These are phyloP conservation scores for Yarrowia keelungensis DNA, from an alignment of 805 yeast genomes.

Conservation along the genomic window DNA sequence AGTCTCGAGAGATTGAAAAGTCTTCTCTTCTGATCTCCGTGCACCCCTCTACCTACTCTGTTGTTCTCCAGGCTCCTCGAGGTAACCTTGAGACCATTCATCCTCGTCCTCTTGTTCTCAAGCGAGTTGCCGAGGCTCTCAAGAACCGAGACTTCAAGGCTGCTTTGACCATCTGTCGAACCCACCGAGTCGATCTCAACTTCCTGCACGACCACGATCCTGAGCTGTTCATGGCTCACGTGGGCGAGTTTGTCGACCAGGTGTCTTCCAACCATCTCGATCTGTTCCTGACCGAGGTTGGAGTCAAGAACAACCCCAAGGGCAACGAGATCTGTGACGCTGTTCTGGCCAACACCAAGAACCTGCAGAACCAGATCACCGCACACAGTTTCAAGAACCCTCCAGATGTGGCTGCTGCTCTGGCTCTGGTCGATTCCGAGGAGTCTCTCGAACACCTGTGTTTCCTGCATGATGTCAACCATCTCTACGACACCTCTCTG, in stretches of 20 bases:
- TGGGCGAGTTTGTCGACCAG: constrained; percentile 72
- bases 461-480: constrained; percentile 87
- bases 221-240: constrained; percentile 64
- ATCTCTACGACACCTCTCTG: constrained; percentile 77
- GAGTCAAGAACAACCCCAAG: constrained; percentile 50
- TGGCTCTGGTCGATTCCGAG: constrained; percentile 66
- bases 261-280: constrained; percentile 79
- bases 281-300: constrained; percentile 68
- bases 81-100: constrained; percentile 94
- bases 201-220: constrained; percentile 89
- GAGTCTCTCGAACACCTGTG: constrained; percentile 81
- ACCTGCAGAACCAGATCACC: constrained; percentile 82
- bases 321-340: constrained; percentile 80
- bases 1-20: constrained; percentile 86
- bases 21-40: constrained; percentile 85
- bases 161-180: constrained; percentile 87
- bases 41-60: constrained; percentile 82
- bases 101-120: constrained; percentile 90
- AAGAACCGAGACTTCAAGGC: constrained; percentile 60
- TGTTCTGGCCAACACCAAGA: constrained; percentile 58
- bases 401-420: constrained; percentile 79
- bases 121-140: constrained; percentile 78
- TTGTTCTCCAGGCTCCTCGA: constrained; percentile 90
- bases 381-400: constrained; percentile 93
- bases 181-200: constrained; percentile 91